Evolutionary conservation across 805 yeast genomes (phyloP).

Genomic region (Jamesozyma jinghongensis): DNA sequence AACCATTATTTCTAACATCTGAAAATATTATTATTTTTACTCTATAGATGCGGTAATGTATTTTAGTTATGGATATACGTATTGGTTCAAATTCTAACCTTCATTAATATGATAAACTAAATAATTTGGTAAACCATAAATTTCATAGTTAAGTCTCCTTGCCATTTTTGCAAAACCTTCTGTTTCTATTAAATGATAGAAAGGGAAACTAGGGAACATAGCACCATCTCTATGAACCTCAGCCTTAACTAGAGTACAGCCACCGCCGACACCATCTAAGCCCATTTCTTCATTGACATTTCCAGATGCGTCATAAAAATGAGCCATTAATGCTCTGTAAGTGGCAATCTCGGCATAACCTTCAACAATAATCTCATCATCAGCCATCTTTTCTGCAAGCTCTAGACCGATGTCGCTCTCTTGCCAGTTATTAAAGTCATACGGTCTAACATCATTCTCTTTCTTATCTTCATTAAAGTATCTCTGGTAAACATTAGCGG

Average conservation of each 20-base stretch:
- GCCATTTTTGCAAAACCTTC: slow-evolving; percentile 99
- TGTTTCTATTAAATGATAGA: slow-evolving; percentile 92
- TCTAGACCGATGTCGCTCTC: slow-evolving; percentile 73
- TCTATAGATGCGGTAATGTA: too few species aligned
- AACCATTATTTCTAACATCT: too few species aligned
- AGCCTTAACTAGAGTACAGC: slow-evolving; percentile 90
- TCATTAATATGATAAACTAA: slow-evolving; percentile 88
- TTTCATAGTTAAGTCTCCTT: slow-evolving; percentile 82
- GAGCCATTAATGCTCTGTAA: slow-evolving; percentile 90
- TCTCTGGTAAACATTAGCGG: slow-evolving; percentile 91
- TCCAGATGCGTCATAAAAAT: slow-evolving; percentile 61
- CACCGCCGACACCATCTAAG: slow-evolving; percentile 97
- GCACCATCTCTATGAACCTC: slow-evolving; percentile 99
- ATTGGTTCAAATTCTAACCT: slow-evolving; percentile 16
- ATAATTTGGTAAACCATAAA: slow-evolving; percentile 89
- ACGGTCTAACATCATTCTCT: slow-evolving; percentile 61
- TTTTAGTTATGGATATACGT: not conserved
- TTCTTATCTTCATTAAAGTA: slow-evolving; percentile 52
- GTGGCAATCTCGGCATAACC: slow-evolving; percentile 93
- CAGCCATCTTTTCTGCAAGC: slow-evolving; percentile 61
- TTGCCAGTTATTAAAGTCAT: slow-evolving; percentile 95
- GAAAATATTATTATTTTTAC: too few species aligned
- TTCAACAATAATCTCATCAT: slow-evolving; percentile 90
- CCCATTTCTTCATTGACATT: slow-evolving; percentile 61
- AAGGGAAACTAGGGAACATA: slow-evolving; percentile 98